Percentiles rank a stretch among this genome's conserved stretches.
These are phyloP conservation scores for Raffaelea ambrosiae DNA, from an alignment of 2,329 filamentous ascomycete species.

Conservation along the genomic window DNA sequence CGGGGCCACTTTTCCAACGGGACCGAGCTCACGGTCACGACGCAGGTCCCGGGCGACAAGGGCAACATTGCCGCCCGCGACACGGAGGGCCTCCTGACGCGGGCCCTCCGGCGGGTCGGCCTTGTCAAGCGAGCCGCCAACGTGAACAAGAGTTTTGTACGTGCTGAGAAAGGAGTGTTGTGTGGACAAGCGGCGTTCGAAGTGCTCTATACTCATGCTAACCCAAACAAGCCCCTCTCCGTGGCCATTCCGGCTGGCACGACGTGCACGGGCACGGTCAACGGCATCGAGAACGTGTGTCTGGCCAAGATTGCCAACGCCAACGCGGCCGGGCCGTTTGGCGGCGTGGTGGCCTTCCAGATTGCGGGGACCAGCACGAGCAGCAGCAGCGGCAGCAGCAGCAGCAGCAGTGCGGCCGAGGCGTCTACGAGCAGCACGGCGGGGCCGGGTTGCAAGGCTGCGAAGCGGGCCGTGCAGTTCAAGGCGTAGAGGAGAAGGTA, in stretches of 20 bases:
- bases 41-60: slow-evolving; percentile 26
- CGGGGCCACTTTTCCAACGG: slow-evolving; percentile 24
- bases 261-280: slow-evolving; percentile 27
- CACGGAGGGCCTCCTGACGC: slow-evolving; percentile 3
- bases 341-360: slow-evolving; percentile 31
- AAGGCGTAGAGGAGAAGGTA: no score
- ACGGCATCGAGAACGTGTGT: slow-evolving; percentile 26
- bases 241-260: slow-evolving; percentile 27
- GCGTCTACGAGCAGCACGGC: no score
- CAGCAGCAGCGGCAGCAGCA: not conserved
- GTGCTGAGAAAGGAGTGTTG: slow-evolving; percentile 12
- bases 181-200: not conserved
- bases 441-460: no score
- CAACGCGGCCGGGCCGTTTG: slow-evolving; percentile 31
- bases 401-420: not conserved
- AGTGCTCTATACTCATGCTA: no score
- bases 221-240: slow-evolving; percentile 24
- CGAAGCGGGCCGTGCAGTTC: no score
- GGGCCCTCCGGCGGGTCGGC: slow-evolving; percentile 10
- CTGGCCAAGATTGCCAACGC: slow-evolving; percentile 34
- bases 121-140: slow-evolving; percentile 17
- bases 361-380: slow-evolving; percentile 16
- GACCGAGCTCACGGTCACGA: slow-evolving; percentile 17
- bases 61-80: slow-evolving; percentile 22
- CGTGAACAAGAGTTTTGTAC: slow-evolving; percentile 17